Conservation (phyloP, 2,329 filamentous ascomycete species). For the Zopfia rhizophila region DNA sequence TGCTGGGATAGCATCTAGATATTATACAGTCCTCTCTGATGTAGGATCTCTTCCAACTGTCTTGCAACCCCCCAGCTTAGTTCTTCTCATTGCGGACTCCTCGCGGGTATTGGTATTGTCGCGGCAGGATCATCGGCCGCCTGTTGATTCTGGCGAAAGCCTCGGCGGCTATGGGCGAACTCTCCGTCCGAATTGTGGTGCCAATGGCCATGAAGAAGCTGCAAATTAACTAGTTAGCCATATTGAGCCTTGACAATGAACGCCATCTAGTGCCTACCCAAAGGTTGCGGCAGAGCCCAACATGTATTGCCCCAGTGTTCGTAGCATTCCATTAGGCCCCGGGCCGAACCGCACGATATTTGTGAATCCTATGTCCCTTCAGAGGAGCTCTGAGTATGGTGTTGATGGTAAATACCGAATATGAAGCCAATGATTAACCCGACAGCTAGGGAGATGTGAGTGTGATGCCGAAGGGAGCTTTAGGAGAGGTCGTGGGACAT, state of each 20-base stretch:
- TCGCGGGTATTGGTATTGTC: conserved; percentile 42
- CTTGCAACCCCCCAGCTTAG: conserved; percentile 23
- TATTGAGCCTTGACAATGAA: not conserved
- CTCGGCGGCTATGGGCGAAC: conserved; percentile 78
- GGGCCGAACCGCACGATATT: conserved; percentile 97
- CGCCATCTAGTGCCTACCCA: conserved; percentile 71
- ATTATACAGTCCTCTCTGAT: not conserved
- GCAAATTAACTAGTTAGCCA: conserved; percentile 27
- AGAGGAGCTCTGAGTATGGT: conserved; percentile 22
- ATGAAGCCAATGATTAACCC: conserved; percentile 98
- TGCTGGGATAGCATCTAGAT: too few relatives aligned
- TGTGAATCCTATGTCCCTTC: conserved; percentile 74
- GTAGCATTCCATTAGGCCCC: conserved; percentile 91
- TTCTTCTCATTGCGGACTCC: conserved; percentile 39
- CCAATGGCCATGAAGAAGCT: conserved; percentile 99
- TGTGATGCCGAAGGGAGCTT: conserved; percentile 29
- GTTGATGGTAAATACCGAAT: conserved; percentile 71
- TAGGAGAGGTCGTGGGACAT: conserved; percentile 58
- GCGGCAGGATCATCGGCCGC: conserved; percentile 75
- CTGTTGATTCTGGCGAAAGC: conserved; percentile 77
- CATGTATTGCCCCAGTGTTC: conserved; percentile 97
- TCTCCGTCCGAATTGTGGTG: conserved; percentile 93
- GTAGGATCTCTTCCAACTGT: not conserved
- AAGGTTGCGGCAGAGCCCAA: conserved; percentile 93
- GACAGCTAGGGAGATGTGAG: conserved; percentile 71